Conservation (phyloP, 257 asterid genomes). For the Linderniella brevidens region DNA sequence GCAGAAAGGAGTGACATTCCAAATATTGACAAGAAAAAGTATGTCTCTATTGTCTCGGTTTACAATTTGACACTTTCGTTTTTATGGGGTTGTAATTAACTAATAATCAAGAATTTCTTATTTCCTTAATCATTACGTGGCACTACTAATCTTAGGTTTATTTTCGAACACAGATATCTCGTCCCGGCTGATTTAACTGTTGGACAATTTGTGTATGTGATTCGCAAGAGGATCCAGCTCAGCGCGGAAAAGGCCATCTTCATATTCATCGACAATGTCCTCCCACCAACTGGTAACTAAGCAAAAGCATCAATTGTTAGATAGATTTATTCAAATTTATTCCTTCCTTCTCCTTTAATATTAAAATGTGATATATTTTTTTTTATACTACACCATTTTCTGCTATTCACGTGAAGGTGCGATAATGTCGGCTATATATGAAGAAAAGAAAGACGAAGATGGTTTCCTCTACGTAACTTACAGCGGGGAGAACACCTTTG, state of each 20-base stretch:
- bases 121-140: background rate
- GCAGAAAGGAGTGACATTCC: constrained; percentile 73
- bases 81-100: no score
- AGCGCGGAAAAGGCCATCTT: constrained; percentile 72
- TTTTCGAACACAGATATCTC: constrained; percentile 35
- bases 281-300: constrained; percentile 52
- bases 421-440: constrained; percentile 53
- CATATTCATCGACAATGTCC: constrained; percentile 45
- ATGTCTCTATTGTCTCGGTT: background rate
- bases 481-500: constrained; percentile 74
- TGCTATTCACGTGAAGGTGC: constrained; percentile 24
- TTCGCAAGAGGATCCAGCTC: constrained; percentile 61
- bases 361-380: background rate
- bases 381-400: no score
- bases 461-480: constrained; percentile 62
- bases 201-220: constrained; percentile 61
- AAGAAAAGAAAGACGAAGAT: constrained; percentile 55
- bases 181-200: constrained; percentile 69
- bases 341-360: background rate
- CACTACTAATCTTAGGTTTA: no score
- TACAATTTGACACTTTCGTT: no score
- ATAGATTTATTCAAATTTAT: background rate
- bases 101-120: no score
- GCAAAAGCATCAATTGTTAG: background rate
- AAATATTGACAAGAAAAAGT: constrained; percentile 71